Percentiles rank a stretch among this genome's conserved stretches.
Evolutionary conservation across 2,329 filamentous ascomycete species (phyloP).

Genomic region (Lachnellula occidentalis): DNA sequence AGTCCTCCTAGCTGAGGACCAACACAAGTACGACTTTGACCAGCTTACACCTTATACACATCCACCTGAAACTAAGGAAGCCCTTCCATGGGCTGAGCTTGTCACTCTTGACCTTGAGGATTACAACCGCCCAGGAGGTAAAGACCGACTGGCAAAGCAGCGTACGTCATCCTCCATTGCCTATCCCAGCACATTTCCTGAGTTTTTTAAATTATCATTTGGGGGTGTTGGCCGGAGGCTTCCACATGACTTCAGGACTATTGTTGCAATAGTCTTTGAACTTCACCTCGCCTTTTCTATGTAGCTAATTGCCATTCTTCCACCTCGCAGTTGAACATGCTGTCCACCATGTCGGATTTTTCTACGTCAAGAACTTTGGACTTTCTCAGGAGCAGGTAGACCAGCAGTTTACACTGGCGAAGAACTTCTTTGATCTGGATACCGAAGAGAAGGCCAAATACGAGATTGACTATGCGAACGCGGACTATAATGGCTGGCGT

Average conservation of each 20-base stretch:
- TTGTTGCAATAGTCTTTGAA: too few species aligned
- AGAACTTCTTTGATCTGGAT: constrained; percentile 51
- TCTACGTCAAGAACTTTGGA: constrained; percentile 59
- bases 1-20: constrained; percentile 13
- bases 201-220: too few species aligned
- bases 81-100: constrained; percentile 46
- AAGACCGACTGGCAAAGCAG: constrained; percentile 45
- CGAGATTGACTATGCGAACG: constrained; percentile 43
- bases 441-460: constrained; percentile 55
- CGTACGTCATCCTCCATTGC: background rate
- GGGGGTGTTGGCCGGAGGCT: too few species aligned
- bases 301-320: too few species aligned
- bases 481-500: constrained; percentile 53
- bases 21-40: constrained; percentile 18
- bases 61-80: constrained; percentile 42
- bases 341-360: constrained; percentile 48
- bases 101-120: constrained; percentile 48
- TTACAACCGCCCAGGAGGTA: constrained; percentile 44
- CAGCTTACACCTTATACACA: constrained; percentile 38
- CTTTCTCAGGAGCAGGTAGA: constrained; percentile 56
- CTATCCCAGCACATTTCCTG: too few species aligned
- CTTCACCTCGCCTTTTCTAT: too few species aligned
- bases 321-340: constrained; percentile 40
- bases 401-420: constrained; percentile 55
- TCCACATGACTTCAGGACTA: too few species aligned